Conservation (phyloP, 2,329 filamentous ascomycete species). For the Xylariaceae sp. region DNA sequence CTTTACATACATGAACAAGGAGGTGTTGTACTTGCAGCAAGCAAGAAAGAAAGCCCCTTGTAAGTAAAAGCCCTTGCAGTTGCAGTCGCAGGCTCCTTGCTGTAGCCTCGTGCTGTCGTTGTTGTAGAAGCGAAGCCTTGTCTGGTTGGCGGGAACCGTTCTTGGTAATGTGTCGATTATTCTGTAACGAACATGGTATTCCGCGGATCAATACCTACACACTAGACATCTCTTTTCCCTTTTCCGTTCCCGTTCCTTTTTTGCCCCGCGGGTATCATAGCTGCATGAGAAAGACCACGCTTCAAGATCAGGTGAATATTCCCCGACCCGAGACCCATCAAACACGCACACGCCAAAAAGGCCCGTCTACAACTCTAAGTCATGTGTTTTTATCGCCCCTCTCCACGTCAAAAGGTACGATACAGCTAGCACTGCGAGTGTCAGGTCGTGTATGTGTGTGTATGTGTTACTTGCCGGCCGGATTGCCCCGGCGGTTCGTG, state of each 20-base stretch:
- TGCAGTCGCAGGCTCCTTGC: slow-evolving; percentile 4
- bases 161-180: too few relatives aligned
- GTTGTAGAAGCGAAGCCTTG: neutral
- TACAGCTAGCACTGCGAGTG: slow-evolving; percentile 4
- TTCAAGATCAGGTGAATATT: slow-evolving; percentile 11
- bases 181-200: too few relatives aligned
- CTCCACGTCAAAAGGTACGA: neutral
- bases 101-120: slow-evolving; percentile 17
- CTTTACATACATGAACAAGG: too few relatives aligned
- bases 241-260: too few relatives aligned
- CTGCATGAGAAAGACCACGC: too few relatives aligned
- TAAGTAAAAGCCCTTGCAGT: slow-evolving; percentile 11
- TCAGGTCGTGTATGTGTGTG: neutral
- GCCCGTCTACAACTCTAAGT: neutral
- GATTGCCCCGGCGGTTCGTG: slow-evolving; percentile 28
- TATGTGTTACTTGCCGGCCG: slow-evolving; percentile 9
- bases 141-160: neutral
- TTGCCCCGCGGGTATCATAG: too few relatives aligned
- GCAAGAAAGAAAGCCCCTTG: neutral
- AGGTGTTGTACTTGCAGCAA: too few relatives aligned
- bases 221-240: too few relatives aligned
- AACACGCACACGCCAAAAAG: too few relatives aligned
- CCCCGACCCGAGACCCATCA: too few relatives aligned
- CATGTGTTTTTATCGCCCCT: slow-evolving; percentile 6
- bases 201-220: too few relatives aligned